Evolutionary conservation across 192 early-diverging fungal species (phyloP).

Genomic region (Linnemannia elongata): DNA sequence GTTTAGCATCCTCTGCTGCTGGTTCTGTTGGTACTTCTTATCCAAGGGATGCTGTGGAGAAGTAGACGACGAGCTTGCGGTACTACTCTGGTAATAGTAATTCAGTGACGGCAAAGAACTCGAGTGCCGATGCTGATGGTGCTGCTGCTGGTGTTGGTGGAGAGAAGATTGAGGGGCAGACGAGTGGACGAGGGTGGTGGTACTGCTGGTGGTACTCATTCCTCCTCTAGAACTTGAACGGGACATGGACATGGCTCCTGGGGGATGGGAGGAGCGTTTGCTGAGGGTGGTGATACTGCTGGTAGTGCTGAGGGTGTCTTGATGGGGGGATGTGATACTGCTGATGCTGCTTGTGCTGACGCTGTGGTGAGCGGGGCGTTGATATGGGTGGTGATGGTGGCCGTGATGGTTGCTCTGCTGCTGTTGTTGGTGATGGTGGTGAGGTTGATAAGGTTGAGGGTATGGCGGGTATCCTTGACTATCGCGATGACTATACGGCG

Average conservation of each 20-base stretch:
- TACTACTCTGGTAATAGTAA: not conserved
- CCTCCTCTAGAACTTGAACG: conserved; percentile 9
- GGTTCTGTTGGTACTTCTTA: not conserved
- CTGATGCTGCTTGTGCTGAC: not conserved
- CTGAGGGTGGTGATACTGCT: not conserved
- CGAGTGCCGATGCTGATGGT: conserved; percentile 16
- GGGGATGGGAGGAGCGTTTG: not conserved
- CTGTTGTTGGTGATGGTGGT: too few relatives aligned
- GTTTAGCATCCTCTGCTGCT: not conserved
- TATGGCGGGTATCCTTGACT: conserved; percentile 1
- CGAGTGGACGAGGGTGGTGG: not conserved
- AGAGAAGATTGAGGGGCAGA: not conserved
- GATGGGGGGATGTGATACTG: not conserved
- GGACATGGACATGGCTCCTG: conserved; percentile 13
- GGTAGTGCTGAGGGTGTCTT: not conserved
- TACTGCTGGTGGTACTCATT: conserved; percentile 25
- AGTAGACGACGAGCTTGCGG: not conserved
- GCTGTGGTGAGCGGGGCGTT: not conserved
- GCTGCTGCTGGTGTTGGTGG: not conserved
- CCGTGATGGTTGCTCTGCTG: too few relatives aligned
- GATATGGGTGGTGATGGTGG: not conserved
- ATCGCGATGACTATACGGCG: conserved; percentile 9
- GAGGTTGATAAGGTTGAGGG: not conserved
- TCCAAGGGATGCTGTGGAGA: not conserved
- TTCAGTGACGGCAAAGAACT: conserved; percentile 8